Evolutionary conservation across 768 basidiomycete species (phyloP).

Genomic region (Obba rivulosa): DNA sequence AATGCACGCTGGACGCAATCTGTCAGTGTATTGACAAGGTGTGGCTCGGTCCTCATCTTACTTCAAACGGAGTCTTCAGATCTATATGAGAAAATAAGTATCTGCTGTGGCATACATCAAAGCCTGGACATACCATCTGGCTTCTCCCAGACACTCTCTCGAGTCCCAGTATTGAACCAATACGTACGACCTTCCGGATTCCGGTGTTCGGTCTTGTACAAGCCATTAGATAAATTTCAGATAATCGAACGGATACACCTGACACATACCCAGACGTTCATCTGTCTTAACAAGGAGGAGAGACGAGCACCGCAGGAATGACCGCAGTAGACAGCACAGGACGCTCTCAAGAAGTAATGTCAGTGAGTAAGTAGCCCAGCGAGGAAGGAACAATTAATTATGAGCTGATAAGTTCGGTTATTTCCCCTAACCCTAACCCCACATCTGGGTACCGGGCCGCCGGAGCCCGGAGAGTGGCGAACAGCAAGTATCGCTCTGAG

Average conservation of each 20-base stretch:
- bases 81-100: conserved; percentile 36
- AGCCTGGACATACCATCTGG: conserved; percentile 64
- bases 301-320: too few relatives aligned
- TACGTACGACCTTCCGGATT: conserved; percentile 97
- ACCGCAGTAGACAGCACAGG: too few relatives aligned
- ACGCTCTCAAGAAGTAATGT: too few relatives aligned
- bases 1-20: conserved; percentile 62
- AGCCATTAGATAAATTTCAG: neutral
- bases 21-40: neutral
- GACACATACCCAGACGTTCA: conserved; percentile 15
- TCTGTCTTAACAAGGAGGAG: neutral
- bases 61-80: conserved; percentile 90
- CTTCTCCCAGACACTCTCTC: conserved; percentile 97
- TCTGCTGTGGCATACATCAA: neutral
- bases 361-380: too few relatives aligned
- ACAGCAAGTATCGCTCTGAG: too few relatives aligned
- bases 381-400: too few relatives aligned
- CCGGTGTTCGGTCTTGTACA: conserved; percentile 80
- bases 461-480: too few relatives aligned
- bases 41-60: conserved; percentile 26
- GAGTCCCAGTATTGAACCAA: conserved; percentile 88
- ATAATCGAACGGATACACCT: neutral
- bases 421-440: too few relatives aligned
- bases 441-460: too few relatives aligned
- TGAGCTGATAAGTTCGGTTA: too few relatives aligned